A percentile compares a stretch with the other conserved stretches of the same genome.
Evolutionary conservation across 805 yeast species (phyloP).

Genomic region (Wickerhamomyces xylosicus): DNA sequence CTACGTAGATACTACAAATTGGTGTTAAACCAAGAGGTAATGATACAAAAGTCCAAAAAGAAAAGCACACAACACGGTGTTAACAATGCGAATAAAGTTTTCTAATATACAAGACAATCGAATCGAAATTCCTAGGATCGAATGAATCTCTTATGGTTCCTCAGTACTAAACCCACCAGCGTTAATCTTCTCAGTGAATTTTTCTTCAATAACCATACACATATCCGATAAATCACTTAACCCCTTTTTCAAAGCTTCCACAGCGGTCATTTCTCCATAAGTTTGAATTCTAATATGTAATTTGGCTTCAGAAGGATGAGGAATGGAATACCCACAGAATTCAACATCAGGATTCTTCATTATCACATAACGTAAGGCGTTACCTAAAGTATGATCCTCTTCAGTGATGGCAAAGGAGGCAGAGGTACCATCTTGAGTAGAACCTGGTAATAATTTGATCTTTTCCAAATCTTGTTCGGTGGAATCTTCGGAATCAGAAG

Average conservation of each 20-base stretch:
- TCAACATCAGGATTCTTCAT: conserved; percentile 98
- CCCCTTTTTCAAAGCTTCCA: conserved; percentile 89
- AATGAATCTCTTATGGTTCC: conserved; percentile 41
- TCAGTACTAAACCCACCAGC: conserved; percentile 39
- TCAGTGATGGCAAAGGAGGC: conserved; percentile 89
- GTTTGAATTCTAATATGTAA: conserved; percentile 91
- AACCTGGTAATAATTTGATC: conserved; percentile 53
- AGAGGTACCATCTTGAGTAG: conserved; percentile 87
- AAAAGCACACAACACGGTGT: no score
- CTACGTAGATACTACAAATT: no score
- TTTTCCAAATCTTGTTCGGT: neutral
- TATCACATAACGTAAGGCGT: conserved; percentile 84
- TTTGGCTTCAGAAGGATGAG: conserved; percentile 92
- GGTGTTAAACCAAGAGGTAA: no score
- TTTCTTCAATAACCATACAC: conserved; percentile 76
- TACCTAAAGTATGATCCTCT: conserved; percentile 96
- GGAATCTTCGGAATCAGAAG: conserved; percentile 9
- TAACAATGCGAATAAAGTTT: no score
- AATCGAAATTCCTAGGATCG: no score
- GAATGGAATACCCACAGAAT: conserved; percentile 96
- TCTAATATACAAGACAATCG: neutral
- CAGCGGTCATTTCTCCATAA: conserved; percentile 74
- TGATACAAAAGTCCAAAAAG: no score
- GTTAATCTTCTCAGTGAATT: conserved; percentile 59
- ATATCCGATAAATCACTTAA: conserved; percentile 73